Percentiles rank a stretch among this genome's conserved stretches.
Evolutionary conservation across 2,329 filamentous ascomycete species (phyloP).

Genomic region (Colletotrichum filicis): DNA sequence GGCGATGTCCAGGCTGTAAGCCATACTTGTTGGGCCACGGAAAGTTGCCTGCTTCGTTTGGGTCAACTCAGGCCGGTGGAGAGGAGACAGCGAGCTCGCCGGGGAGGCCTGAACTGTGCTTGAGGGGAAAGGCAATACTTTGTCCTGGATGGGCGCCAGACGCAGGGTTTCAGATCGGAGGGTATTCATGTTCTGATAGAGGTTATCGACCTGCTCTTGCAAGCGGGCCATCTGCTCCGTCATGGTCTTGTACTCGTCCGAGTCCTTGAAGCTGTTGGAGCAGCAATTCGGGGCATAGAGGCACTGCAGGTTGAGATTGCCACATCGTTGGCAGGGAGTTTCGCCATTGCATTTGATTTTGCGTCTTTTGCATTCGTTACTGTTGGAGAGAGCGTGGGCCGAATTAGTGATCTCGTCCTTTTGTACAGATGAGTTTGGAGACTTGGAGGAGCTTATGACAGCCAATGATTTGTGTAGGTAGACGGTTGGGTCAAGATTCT

Average conservation of each 20-base stretch:
- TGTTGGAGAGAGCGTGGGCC: conserved; percentile 42
- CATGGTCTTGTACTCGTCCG: conserved; percentile 90
- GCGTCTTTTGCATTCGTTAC: conserved; percentile 80
- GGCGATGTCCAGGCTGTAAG: conserved; percentile 87
- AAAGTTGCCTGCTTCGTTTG: conserved; percentile 73
- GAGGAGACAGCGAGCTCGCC: conserved; percentile 55
- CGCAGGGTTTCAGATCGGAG: conserved; percentile 68
- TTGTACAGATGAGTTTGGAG: background rate
- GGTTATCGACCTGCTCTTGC: conserved; percentile 84
- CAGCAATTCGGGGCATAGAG: conserved; percentile 75
- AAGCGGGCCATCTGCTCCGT: conserved; percentile 77
- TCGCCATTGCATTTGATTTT: conserved; percentile 82
- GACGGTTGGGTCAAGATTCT: background rate
- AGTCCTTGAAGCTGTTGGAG: conserved; percentile 87
- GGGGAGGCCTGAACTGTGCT: conserved; percentile 54
- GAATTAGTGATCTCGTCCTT: conserved; percentile 19
- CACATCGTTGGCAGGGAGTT: conserved; percentile 73
- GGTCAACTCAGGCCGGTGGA: conserved; percentile 56
- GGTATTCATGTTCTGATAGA: conserved; percentile 78
- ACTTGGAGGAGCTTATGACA: background rate
- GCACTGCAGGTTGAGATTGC: conserved; percentile 74
- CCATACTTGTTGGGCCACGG: conserved; percentile 85
- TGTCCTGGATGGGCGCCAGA: conserved; percentile 56
- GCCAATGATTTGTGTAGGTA: background rate
- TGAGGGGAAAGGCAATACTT: conserved; percentile 47